Evolutionary conservation across 2,329 filamentous ascomycete genomes (phyloP), one percentile per base, ranked within the genome.

Genomic region (Trichothecium sympodiale): DNA sequence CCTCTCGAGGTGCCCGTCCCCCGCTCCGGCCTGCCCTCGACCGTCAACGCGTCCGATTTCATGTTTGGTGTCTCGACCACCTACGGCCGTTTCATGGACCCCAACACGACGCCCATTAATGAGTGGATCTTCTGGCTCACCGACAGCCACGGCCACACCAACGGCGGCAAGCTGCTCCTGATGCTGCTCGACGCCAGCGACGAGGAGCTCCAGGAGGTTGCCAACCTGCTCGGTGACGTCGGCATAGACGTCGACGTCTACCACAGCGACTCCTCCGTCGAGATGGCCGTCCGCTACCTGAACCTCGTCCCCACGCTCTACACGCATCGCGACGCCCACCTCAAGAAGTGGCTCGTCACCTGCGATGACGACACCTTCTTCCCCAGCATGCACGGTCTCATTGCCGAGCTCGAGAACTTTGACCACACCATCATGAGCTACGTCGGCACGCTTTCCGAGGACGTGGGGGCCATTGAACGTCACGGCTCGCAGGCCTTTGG

Each of bases 341-440:
- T 50, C 20, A 71, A 67, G 52, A 74, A 71, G 44, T 80, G 75
- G 75, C 61, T 74, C 2, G 72, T 74, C 12, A 64, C 71, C 12
- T 77, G 75, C 48, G 74, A 80, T 43, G 75, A 80, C 44, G 75
- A 80, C 42, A 80, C 75, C 3, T 79, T 77, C 49, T 79, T 79
- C 59, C 65, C 69, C 5, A 75, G 67, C 38, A 73, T 77, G 51
- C 59, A 74, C 36, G 63, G 56, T 9, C 55, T 80, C 10, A 58
- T 68, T 3, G 57, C 69, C 27, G 67, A 61, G 33, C 60, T 79
- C 29, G 55, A 54, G n/a, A 53, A 60, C 4, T 73, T 68, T 46
- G 69, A 79, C 43, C 56, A 69, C 39, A 60, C 54, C 2, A 54
- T 63, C 32, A 61, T 67, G 39, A 65, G 74, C 47, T 80, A 79